Conservation (phyloP, 208 protist genomes). For the Trypanosoma congolense region DNA sequence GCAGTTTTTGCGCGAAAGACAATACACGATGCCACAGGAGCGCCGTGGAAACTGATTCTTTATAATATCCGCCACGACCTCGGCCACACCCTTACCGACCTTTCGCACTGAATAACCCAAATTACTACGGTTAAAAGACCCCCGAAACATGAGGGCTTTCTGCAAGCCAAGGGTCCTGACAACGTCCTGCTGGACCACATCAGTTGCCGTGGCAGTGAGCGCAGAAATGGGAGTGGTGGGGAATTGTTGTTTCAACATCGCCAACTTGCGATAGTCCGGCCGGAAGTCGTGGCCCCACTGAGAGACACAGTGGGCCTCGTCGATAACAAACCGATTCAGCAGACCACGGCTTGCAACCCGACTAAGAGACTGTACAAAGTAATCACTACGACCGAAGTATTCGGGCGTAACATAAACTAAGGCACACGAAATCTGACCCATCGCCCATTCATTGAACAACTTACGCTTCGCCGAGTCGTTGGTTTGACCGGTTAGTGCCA, state of each 20-base stretch:
- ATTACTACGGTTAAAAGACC: conserved; percentile 78
- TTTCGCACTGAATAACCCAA: conserved; percentile 70
- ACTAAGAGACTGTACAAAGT: conserved; percentile 57
- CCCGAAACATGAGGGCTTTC: conserved; percentile 74
- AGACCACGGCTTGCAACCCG: conserved; percentile 43
- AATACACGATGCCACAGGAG: conserved; percentile 85
- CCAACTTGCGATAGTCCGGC: conserved; percentile 73
- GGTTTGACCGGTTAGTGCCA: conserved; percentile 79
- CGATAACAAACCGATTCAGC: conserved; percentile 84
- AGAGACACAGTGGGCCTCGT: conserved; percentile 96
- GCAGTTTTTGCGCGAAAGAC: conserved; percentile 75
- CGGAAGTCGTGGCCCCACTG: conserved; percentile 97
- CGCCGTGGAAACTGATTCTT: conserved; percentile 51
- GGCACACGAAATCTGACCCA: conserved; percentile 47
- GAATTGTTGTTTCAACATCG: conserved; percentile 68
- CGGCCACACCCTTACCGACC: conserved; percentile 42
- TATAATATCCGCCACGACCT: conserved; percentile 59
- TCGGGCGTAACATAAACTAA: conserved; percentile 87
- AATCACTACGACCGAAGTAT: conserved; percentile 81
- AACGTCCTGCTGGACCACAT: conserved; percentile 83
- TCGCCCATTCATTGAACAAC: conserved; percentile 68
- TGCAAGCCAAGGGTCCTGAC: conserved; percentile 67
- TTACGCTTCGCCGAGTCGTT: conserved; percentile 41
- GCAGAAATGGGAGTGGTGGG: conserved; percentile 65
- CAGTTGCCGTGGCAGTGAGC: conserved; percentile 83